Conservation (phyloP, 768 basidiomycete species). For the Hysterangium stoloniferum region DNA sequence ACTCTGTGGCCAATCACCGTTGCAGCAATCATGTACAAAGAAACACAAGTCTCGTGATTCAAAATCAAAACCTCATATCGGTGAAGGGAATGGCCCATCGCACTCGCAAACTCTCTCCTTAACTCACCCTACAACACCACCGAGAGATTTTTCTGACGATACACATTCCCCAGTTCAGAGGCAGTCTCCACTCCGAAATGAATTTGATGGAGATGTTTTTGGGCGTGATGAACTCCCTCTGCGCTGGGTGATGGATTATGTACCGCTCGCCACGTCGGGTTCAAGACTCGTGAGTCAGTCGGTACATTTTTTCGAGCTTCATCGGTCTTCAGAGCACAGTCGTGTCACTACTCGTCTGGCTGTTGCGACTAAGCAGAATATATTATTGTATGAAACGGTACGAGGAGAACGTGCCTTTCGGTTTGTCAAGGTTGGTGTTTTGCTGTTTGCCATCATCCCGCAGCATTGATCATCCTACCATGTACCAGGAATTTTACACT, state of each 20-base stretch:
- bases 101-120: no score
- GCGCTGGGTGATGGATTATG: constrained; percentile 84
- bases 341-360: constrained; percentile 53
- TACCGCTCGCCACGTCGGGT: constrained; percentile 61
- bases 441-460: background rate
- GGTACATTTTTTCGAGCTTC: constrained; percentile 61
- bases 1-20: constrained; percentile 23
- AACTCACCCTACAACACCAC: no score
- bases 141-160: no score
- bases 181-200: constrained; percentile 20
- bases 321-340: constrained; percentile 44
- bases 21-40: constrained; percentile 36
- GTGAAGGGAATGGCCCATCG: no score
- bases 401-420: constrained; percentile 76
- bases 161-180: no score
- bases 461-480: background rate
- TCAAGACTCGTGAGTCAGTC: constrained; percentile 53
- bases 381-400: constrained; percentile 74
- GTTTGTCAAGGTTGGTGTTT: constrained; percentile 69
- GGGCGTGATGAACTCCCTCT: constrained; percentile 57
- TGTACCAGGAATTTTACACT: constrained; percentile 73
- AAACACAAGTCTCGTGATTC: constrained; percentile 41
- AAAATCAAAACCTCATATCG: no score
- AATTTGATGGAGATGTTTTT: constrained; percentile 63
- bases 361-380: constrained; percentile 64